Percentiles rank a stretch among this genome's conserved stretches.
These are phyloP conservation scores for Camelina hispida DNA, from an alignment of 345 rosid genomes.

Conservation along the genomic window DNA sequence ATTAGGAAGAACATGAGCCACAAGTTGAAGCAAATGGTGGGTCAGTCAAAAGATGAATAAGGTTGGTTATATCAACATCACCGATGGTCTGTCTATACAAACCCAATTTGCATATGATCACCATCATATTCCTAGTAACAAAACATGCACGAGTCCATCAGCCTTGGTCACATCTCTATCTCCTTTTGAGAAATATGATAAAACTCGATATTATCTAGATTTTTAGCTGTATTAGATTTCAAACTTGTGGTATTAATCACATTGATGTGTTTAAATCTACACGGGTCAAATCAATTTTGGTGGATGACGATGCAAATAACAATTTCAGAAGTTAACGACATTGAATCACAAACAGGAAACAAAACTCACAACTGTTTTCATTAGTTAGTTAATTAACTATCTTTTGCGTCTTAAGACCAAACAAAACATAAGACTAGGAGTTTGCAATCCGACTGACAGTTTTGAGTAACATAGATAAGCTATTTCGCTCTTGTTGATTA, in stretches of 20 bases:
- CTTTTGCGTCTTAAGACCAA: too few relatives aligned
- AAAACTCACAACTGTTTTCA: not conserved
- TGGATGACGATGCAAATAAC: not conserved
- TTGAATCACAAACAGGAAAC: not conserved
- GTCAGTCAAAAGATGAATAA: slow-evolving; percentile 31
- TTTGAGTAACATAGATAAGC: not conserved
- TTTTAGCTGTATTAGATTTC: slow-evolving; percentile 17
- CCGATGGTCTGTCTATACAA: slow-evolving; percentile 24
- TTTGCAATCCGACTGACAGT: not conserved
- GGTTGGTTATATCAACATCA: slow-evolving; percentile 30
- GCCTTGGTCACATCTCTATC: slow-evolving; percentile 21
- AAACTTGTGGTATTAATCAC: slow-evolving; percentile 24
- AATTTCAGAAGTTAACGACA: not conserved
- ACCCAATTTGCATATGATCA: slow-evolving; percentile 43
- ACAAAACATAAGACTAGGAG: not conserved
- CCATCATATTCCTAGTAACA: slow-evolving; percentile 11
- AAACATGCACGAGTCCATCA: slow-evolving; percentile 24
- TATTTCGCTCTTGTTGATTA: not conserved
- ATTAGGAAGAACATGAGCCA: slow-evolving; percentile 35
- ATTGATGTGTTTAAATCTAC: slow-evolving; percentile 16
- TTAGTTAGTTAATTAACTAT: too few relatives aligned
- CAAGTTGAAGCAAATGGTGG: slow-evolving; percentile 35
- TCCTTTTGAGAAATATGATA: slow-evolving; percentile 21
- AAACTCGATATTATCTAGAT: slow-evolving; percentile 9
- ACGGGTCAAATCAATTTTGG: slow-evolving; percentile 9